Percentiles rank a stretch among this genome's conserved stretches.
Evolutionary conservation across 2,329 filamentous ascomycete species (phyloP).

Genomic region (Xylariaceae sp.): DNA sequence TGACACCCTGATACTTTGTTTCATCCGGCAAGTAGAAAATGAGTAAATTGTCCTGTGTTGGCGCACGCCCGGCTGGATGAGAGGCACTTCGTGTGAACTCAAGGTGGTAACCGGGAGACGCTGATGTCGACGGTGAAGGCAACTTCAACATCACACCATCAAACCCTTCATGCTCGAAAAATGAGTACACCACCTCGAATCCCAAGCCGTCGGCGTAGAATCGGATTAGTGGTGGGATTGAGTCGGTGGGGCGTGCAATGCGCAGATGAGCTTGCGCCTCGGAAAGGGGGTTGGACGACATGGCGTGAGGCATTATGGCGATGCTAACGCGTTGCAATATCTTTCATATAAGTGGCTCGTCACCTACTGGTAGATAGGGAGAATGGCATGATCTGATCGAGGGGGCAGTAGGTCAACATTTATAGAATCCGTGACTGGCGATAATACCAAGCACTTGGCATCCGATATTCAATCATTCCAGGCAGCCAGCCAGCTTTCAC

Average conservation of each 20-base stretch:
- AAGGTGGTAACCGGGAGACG: slow-evolving; percentile 14
- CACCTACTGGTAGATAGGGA: no score
- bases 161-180: slow-evolving; percentile 15
- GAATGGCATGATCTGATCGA: no score
- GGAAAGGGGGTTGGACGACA: slow-evolving; percentile 6
- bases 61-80: slow-evolving; percentile 16
- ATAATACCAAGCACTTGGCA: not conserved
- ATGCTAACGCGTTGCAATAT: not conserved
- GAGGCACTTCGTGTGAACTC: slow-evolving; percentile 15
- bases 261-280: slow-evolving; percentile 13
- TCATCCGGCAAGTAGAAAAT: slow-evolving; percentile 16
- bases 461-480: no score
- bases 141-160: slow-evolving; percentile 13
- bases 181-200: slow-evolving; percentile 9
- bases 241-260: slow-evolving; percentile 18
- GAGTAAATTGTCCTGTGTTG: slow-evolving; percentile 17
- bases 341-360: not conserved
- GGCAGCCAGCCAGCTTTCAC: no score
- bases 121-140: slow-evolving; percentile 1
- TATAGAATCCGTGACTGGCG: not conserved
- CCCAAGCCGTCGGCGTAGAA: slow-evolving; percentile 19
- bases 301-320: not conserved
- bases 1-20: slow-evolving; percentile 7
- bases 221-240: slow-evolving; percentile 13
- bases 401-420: no score